phyloP scores from a whole-genome alignment of 148 eudicot genomes.

The Nyssa sinensis region DNA sequence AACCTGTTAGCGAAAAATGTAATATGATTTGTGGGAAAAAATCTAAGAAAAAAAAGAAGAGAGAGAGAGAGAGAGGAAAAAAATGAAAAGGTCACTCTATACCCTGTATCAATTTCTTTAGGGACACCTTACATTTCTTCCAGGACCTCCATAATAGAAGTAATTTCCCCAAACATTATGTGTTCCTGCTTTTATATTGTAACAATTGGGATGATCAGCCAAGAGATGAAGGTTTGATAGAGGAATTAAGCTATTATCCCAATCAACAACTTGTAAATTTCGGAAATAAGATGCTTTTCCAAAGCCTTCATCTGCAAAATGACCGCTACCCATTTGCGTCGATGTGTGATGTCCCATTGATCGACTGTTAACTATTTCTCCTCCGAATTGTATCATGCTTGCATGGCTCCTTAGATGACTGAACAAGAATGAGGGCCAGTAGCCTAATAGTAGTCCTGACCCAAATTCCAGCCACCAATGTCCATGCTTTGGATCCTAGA shows the following conservation, averaged over 20 bases:
- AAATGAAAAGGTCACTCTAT: too few relatives aligned
- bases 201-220: slow-evolving; percentile 96
- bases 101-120: too few relatives aligned
- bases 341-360: slow-evolving; percentile 82
- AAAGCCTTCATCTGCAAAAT: slow-evolving; percentile 82
- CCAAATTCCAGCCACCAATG: slow-evolving; percentile 99
- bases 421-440: slow-evolving; percentile 88
- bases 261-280: slow-evolving; percentile 84
- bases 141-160: slow-evolving; percentile 97
- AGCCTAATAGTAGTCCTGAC: slow-evolving; percentile 75
- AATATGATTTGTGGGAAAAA: too few relatives aligned
- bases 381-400: slow-evolving; percentile 95
- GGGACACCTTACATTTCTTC: slow-evolving; percentile 72
- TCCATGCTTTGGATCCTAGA: slow-evolving; percentile 93
- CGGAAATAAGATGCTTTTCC: slow-evolving; percentile 91
- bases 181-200: slow-evolving; percentile 78
- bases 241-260: slow-evolving; percentile 92
- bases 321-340: slow-evolving; percentile 98
- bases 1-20: too few relatives aligned
- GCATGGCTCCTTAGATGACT: slow-evolving; percentile 75
- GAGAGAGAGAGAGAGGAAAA: too few relatives aligned
- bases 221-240: slow-evolving; percentile 59
- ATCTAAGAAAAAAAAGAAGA: too few relatives aligned
- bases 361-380: slow-evolving; percentile 74
- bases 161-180: slow-evolving; percentile 86